These are phyloP conservation scores for Amauroascus niger DNA, from an alignment of 2,329 filamentous ascomycete genomes.

Conservation along the genomic window DNA sequence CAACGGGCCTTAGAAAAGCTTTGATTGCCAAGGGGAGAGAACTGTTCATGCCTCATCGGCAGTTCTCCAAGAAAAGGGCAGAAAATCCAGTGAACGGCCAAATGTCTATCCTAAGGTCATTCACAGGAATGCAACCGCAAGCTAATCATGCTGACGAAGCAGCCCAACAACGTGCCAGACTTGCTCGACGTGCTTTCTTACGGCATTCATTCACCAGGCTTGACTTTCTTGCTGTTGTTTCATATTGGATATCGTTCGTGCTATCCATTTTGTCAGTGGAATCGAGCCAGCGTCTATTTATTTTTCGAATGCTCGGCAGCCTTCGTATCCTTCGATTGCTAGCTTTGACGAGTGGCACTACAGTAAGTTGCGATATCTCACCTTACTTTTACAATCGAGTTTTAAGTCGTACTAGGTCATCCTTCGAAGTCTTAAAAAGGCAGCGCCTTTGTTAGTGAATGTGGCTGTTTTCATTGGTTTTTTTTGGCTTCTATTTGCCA, in stretches of 20 bases:
- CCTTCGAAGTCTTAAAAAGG: constrained; percentile 86
- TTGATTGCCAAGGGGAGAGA: constrained; percentile 65
- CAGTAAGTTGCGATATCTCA: constrained; percentile 46
- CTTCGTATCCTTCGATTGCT: constrained; percentile 86
- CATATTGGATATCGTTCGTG: constrained; percentile 84
- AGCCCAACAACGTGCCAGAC: constrained; percentile 69
- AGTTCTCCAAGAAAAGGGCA: constrained; percentile 52
- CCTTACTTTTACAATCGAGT: neutral
- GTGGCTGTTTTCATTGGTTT: constrained; percentile 92
- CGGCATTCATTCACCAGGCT: constrained; percentile 92
- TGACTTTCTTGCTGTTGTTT: constrained; percentile 87
- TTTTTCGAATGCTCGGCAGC: constrained; percentile 95
- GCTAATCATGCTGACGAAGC: constrained; percentile 49
- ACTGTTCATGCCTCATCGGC: constrained; percentile 72
- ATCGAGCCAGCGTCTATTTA: constrained; percentile 60
- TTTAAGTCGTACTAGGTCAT: constrained; percentile 56
- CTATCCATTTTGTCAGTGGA: constrained; percentile 63
- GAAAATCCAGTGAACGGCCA: constrained; percentile 31
- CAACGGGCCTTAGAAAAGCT: constrained; percentile 62
- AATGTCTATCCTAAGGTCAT: constrained; percentile 59
- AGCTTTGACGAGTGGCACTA: constrained; percentile 83
- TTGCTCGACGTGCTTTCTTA: constrained; percentile 84
- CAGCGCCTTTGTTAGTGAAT: constrained; percentile 79
- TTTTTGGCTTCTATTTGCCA: constrained; percentile 96
- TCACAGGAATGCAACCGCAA: constrained; percentile 62